These are phyloP conservation scores for Astragalus glycyphyllos DNA, from an alignment of 306 rosid species.

Conservation along the genomic window DNA sequence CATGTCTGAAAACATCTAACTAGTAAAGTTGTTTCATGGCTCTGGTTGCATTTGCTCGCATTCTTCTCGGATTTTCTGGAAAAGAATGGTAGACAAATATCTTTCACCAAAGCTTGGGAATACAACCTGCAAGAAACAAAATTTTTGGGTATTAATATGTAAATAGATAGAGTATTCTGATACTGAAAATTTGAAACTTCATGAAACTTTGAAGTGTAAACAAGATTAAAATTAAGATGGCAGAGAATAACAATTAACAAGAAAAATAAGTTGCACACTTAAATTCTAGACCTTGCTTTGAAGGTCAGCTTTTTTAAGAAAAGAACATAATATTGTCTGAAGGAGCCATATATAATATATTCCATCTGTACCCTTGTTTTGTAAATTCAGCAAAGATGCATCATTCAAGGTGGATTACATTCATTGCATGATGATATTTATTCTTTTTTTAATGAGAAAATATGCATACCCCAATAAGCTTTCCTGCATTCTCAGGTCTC, in stretches of 20 bases:
- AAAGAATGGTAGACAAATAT: constrained; percentile 78
- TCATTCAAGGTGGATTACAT: constrained; percentile 22
- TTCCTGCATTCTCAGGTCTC: constrained; percentile 94
- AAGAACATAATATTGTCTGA: constrained; percentile 33
- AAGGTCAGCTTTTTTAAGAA: constrained; percentile 21
- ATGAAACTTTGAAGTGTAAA: not conserved
- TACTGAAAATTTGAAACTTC: constrained; percentile 1
- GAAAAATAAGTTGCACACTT: not conserved
- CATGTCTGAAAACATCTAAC: constrained; percentile 13
- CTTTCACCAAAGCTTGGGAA: constrained; percentile 94
- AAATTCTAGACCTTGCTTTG: constrained; percentile 1
- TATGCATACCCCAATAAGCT: constrained; percentile 78
- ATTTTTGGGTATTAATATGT: constrained; percentile 3
- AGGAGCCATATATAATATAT: not conserved
- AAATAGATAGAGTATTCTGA: not conserved
- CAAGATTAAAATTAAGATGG: not conserved
- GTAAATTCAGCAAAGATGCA: constrained; percentile 29
- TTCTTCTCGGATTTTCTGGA: constrained; percentile 92
- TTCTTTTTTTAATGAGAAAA: constrained; percentile 21
- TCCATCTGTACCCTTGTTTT: not conserved
- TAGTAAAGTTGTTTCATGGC: constrained; percentile 55
- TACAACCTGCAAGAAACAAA: constrained; percentile 66
- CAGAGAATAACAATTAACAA: not conserved
- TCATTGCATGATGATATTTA: constrained; percentile 21
- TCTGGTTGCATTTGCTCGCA: constrained; percentile 92